Evolutionary conservation across 495 filamentous ascomycete genomes (phyloP), one percentile per base, ranked within the genome.

Genomic region (Tuber indicum): DNA sequence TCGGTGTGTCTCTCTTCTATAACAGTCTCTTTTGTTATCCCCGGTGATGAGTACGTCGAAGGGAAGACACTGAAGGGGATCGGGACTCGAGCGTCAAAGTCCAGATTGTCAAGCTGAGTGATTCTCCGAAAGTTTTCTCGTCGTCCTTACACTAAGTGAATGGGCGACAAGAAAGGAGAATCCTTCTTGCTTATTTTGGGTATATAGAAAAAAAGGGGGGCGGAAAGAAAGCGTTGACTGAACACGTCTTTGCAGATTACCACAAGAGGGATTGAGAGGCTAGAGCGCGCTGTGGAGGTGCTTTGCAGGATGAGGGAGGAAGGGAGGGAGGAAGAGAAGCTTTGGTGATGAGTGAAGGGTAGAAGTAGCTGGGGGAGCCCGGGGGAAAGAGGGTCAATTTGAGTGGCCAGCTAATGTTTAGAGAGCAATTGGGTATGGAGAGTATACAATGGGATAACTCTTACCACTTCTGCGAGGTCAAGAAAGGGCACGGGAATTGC

Each of bases 1-100:
- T 85, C 83, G 88, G 93, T 91, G 85, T 94, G 91, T 87, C 91
- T 90, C 87, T 96, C 91, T 87, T 92, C 91, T 90, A 98, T 92
- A 91, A 94, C 91, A 85, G 79, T 85, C 85, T 78, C 85, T 90
- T 89, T 89, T 87, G 87, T 91, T 86, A 88, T 89, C 88, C 87
- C 91, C 90, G 88, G 91, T 88, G 87, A 91, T 90, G 86, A 91
- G 90, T 97, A 98, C 86, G 95, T 92, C 85, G 94, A 97, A 88
- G 95, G 95, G 91, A 98, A 97, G 91, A 98, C 91, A 91, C 94
- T 97, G 91, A 97, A 95, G 86, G 95, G 95, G 87, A 98, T 96
- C 87, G 95, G 95, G 86, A 98, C 93, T 86, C 93, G 92, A 88
- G 94, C 94, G 92, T 98, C 94, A 94, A 97, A 98, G 92, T 97